Evolutionary conservation across 768 basidiomycete genomes (phyloP).

Genomic region (Guyanaporus albipodus): DNA sequence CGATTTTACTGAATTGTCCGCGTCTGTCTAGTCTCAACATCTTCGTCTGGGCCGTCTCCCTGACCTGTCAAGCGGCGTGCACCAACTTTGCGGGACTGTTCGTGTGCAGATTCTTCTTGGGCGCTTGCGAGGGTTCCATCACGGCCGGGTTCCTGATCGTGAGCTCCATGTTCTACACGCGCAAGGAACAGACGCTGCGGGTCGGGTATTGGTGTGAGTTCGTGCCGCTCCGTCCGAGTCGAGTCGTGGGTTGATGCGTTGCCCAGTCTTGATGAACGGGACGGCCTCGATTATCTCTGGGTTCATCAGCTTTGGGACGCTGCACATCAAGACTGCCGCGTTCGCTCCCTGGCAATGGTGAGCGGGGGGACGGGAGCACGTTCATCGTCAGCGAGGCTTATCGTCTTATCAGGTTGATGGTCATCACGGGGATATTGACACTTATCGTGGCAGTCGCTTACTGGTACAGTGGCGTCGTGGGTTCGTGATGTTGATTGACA

Average conservation of each 20-base stretch:
- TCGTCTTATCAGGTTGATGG: constrained; percentile 61
- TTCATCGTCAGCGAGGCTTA: too few species aligned
- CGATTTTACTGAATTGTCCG: too few species aligned
- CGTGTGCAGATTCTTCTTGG: constrained; percentile 59
- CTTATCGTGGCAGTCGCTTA: constrained; percentile 47
- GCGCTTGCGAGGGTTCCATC: constrained; percentile 67
- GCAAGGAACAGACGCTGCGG: constrained; percentile 61
- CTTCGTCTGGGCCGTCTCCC: constrained; percentile 57
- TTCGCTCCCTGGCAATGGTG: constrained; percentile 77
- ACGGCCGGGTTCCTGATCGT: constrained; percentile 78
- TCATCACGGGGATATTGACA: constrained; percentile 62
- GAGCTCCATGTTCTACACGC: constrained; percentile 75
- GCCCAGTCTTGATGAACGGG: not conserved
- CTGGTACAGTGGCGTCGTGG: constrained; percentile 38
- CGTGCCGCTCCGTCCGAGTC: constrained; percentile 25
- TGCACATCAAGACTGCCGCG: constrained; percentile 53
- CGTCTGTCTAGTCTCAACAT: constrained; percentile 56
- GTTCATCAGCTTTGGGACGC: constrained; percentile 61
- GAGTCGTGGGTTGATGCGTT: too few species aligned
- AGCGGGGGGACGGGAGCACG: too few species aligned
- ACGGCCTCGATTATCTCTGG: constrained; percentile 67
- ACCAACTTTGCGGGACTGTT: constrained; percentile 64
- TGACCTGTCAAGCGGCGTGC: constrained; percentile 66
- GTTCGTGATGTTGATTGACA: not conserved
- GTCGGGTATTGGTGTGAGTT: constrained; percentile 76